These are phyloP conservation scores for Puccinia novopanici DNA, from an alignment of 1,284 basidiomycete genomes.

Conservation along the genomic window DNA sequence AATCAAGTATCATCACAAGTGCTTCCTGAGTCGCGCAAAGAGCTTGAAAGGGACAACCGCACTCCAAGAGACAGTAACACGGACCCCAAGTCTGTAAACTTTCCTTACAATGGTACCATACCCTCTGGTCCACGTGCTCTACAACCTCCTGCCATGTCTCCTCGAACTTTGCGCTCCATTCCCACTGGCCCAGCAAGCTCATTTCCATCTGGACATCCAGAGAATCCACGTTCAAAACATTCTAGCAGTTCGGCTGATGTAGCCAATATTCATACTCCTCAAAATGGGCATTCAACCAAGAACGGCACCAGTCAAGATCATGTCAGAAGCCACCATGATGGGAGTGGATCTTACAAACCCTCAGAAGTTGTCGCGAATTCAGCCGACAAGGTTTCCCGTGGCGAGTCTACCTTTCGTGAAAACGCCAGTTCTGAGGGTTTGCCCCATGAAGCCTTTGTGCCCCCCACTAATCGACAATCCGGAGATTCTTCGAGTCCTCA, in stretches of 20 bases:
- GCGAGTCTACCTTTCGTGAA: slow-evolving; percentile 1
- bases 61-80: slow-evolving; percentile 9
- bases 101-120: slow-evolving; percentile 18
- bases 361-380: background rate
- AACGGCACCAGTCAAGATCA: slow-evolving; percentile 1
- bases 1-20: slow-evolving; percentile 4
- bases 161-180: slow-evolving; percentile 24
- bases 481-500: slow-evolving; percentile 37
- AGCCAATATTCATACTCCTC: background rate
- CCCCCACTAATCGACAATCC: slow-evolving; percentile 27
- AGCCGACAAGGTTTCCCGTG: slow-evolving; percentile 9
- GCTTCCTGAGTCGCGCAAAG: slow-evolving; percentile 10
- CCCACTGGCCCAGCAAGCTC: slow-evolving; percentile 25
- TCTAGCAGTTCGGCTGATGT: slow-evolving; percentile 14
- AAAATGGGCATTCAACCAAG: slow-evolving; percentile 16
- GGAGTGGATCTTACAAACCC: slow-evolving; percentile 1
- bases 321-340: slow-evolving; percentile 3
- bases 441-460: slow-evolving; percentile 2
- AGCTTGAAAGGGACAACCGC: slow-evolving; percentile 17
- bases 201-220: slow-evolving; percentile 16
- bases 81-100: slow-evolving; percentile 22
- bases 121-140: slow-evolving; percentile 43
- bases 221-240: slow-evolving; percentile 17
- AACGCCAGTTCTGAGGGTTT: background rate
- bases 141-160: slow-evolving; percentile 25